phyloP scores from a whole-genome alignment of 306 rosid species.

The Corylus americana region DNA sequence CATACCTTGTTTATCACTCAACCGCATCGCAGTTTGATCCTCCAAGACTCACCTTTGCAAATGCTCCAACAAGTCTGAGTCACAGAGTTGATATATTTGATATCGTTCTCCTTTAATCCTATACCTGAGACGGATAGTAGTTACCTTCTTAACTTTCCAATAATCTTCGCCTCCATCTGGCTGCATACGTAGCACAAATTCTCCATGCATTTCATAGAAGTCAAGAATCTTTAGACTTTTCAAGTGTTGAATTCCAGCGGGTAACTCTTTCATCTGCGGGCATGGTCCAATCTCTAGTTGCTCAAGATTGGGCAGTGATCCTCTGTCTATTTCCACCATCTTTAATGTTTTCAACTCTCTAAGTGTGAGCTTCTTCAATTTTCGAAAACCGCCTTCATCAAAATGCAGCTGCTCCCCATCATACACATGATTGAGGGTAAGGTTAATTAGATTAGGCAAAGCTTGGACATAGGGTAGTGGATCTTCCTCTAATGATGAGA shows the following conservation, averaged over 20 bases:
- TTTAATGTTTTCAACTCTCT: neutral
- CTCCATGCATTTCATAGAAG: neutral
- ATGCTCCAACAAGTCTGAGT: neutral
- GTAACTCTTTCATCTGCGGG: conserved; percentile 14
- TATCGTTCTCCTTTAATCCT: conserved; percentile 1
- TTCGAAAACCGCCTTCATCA: neutral
- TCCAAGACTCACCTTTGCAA: no score
- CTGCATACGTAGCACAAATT: neutral
- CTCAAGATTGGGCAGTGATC: conserved; percentile 6
- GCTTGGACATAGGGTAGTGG: neutral
- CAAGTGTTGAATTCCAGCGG: neutral
- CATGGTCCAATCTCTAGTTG: conserved; percentile 1
- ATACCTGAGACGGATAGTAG: neutral
- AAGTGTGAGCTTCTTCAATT: neutral
- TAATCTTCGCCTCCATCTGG: neutral
- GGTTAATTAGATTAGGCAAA: neutral
- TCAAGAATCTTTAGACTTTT: neutral
- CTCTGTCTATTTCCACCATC: neutral
- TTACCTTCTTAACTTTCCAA: neutral
- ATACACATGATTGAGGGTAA: conserved; percentile 2
- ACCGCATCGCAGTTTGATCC: no score
- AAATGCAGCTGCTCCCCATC: conserved; percentile 16
- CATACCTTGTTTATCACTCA: no score
- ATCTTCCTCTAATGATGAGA: conserved; percentile 3
- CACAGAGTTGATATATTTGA: neutral